phyloP scores from a whole-genome alignment of 2,329 filamentous ascomycete species.

The Aspergillus japonicus region DNA sequence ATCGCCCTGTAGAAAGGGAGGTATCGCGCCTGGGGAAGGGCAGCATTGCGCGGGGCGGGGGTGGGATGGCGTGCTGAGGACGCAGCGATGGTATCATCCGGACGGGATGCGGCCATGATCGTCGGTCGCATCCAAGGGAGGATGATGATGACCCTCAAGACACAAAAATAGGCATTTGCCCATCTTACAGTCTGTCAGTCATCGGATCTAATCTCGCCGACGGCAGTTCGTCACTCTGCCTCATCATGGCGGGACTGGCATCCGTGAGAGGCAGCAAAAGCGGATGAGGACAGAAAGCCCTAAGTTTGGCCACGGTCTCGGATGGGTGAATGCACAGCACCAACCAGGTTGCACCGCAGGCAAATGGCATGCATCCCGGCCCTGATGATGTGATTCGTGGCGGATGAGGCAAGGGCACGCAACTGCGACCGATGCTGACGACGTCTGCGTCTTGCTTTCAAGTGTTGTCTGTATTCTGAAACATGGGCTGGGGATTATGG shows the following conservation, averaged over 20 bases:
- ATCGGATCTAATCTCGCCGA: background rate
- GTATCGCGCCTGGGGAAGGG: background rate
- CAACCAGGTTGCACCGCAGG: background rate
- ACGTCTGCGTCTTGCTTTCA: background rate
- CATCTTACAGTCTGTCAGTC: background rate
- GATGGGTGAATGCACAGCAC: background rate
- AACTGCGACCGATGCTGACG: background rate
- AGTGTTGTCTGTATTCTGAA: no score
- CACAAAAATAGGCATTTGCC: background rate
- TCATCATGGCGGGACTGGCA: background rate
- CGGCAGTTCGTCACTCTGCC: background rate
- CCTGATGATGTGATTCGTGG: conserved; percentile 13
- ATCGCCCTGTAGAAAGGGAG: background rate
- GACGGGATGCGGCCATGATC: background rate
- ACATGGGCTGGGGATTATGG: no score
- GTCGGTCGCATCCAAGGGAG: background rate
- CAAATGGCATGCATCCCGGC: background rate
- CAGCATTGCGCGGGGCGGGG: conserved; percentile 35
- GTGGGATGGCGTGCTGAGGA: conserved; percentile 31
- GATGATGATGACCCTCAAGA: background rate
- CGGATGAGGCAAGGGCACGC: background rate
- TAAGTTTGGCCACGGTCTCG: background rate
- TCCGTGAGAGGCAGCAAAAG: background rate
- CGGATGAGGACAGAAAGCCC: background rate
- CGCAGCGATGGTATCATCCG: conserved; percentile 5